A percentile compares a stretch with the other conserved stretches of the same genome.
Conservation (phyloP, 208 protist genomes). For the Crithidia brevicula region DNA sequence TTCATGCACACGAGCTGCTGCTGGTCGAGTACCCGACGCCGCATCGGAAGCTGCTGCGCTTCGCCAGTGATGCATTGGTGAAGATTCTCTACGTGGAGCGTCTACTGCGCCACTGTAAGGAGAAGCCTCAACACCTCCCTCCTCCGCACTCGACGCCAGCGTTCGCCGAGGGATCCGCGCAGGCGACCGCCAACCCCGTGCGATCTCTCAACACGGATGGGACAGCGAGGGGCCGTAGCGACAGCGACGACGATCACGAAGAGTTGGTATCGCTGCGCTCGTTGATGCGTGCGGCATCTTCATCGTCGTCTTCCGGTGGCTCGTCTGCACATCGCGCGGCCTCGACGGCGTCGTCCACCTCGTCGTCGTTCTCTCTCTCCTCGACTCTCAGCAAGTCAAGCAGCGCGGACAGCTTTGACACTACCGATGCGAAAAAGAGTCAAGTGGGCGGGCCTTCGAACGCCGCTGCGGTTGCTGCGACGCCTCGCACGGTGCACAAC, state of each 20-base stretch:
- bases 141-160: too few species aligned
- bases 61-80: slow-evolving; percentile 67
- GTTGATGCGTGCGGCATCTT: slow-evolving; percentile 26
- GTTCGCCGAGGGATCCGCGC: too few species aligned
- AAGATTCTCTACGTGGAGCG: slow-evolving; percentile 66
- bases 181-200: too few species aligned
- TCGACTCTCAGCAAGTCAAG: not conserved
- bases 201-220: too few species aligned
- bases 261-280: slow-evolving; percentile 22
- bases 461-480: not conserved
- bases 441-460: not conserved
- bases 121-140: slow-evolving; percentile 9
- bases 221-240: not conserved
- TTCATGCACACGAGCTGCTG: slow-evolving; percentile 66
- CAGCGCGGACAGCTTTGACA: not conserved
- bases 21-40: slow-evolving; percentile 24
- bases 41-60: slow-evolving; percentile 52
- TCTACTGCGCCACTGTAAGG: slow-evolving; percentile 43
- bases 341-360: not conserved
- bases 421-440: not conserved
- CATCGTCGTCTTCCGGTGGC: slow-evolving; percentile 11
- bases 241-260: not conserved
- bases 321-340: not conserved
- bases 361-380: not conserved
- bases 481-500: not conserved